Base-by-base conservation (phyloP, 208 protist genomes). In the Leishmania tarentolae region DNA sequence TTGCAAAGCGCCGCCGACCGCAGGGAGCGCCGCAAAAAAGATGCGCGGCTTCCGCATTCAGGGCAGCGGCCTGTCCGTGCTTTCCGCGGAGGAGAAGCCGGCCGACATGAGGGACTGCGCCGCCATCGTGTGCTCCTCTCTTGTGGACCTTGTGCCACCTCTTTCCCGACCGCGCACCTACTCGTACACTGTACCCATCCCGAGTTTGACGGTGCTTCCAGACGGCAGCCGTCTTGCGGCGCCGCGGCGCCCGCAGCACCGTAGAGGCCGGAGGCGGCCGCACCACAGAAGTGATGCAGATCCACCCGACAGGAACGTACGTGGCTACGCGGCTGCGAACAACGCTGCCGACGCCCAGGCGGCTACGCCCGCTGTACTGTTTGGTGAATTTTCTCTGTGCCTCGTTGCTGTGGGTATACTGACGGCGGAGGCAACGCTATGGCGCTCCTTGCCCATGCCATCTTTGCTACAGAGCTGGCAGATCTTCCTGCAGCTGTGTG, bases 131-230 rank as follows among this genome's bases (percentile, higher is more conserved):
- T 88, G 84, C 52, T 83, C 74, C 19, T 50, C 83, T 8, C 80
- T 95, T 46, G 78, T 74, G 19, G 92, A 95, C 53, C 76, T 77
- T 31, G 66, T 63, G 28, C 89, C 90, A 1, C 82, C 85, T 65
- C 80, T 85, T 28, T 80, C 76, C 2, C 86, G 93, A 13, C 89
- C 93, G 0, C 87, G 89, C 72, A 93, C 86, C 35, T 96, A 96
- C 83, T 90, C 91, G 1, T 90, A 81, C 75, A 92, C 79, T 1
- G 86, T 88, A 17, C 56, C 73, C 31, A 91, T 96, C 21, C 85
- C 85, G 21, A 83, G 80, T 35, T 50, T 90, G 24, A 87, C 87
- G 8, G 75, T 78, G 6, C 75, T 81, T 46, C 82, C 86, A 1
- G 79, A 92, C 46, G 87, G 85, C 52, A 61, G 80, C 21, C 76